These are phyloP conservation scores for Geranium rotundifolium DNA, from an alignment of 345 rosid genomes.

Conservation along the genomic window DNA sequence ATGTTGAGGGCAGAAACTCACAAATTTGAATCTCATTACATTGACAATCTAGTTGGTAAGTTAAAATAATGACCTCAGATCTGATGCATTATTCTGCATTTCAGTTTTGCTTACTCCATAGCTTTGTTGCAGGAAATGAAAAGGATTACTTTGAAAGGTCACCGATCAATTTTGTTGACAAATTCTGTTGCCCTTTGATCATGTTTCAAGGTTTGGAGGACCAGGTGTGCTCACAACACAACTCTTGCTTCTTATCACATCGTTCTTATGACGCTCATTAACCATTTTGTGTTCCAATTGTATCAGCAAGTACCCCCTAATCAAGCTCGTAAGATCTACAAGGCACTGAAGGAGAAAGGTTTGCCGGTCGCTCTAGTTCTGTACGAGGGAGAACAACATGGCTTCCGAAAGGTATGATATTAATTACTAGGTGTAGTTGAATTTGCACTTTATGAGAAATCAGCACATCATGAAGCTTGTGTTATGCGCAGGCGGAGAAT, in stretches of 20 bases:
- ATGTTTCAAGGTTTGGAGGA: slow-evolving; percentile 92
- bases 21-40: slow-evolving; percentile 80
- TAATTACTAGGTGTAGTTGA: neutral
- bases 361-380: slow-evolving; percentile 87
- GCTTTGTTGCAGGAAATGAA: slow-evolving; percentile 46
- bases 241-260: no score
- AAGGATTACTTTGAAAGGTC: slow-evolving; percentile 65
- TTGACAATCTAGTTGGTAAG: slow-evolving; percentile 92
- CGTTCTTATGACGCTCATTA: no score
- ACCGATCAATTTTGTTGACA: slow-evolving; percentile 72
- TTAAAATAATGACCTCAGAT: slow-evolving; percentile 6
- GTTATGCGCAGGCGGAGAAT: slow-evolving; percentile 58
- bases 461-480: slow-evolving; percentile 7
- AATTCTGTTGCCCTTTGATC: slow-evolving; percentile 88
- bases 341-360: slow-evolving; percentile 71
- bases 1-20: slow-evolving; percentile 73
- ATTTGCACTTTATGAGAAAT: neutral
- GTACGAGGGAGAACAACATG: slow-evolving; percentile 94
- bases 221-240: no score
- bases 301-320: slow-evolving; percentile 89
- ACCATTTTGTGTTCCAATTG: neutral
- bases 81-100: slow-evolving; percentile 1
- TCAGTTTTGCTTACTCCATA: slow-evolving; percentile 7
- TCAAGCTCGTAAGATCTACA: slow-evolving; percentile 79
- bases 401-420: slow-evolving; percentile 72